Evolutionary conservation across 768 basidiomycete genomes (phyloP).

Genomic region (Kwoniella heveanensis): DNA sequence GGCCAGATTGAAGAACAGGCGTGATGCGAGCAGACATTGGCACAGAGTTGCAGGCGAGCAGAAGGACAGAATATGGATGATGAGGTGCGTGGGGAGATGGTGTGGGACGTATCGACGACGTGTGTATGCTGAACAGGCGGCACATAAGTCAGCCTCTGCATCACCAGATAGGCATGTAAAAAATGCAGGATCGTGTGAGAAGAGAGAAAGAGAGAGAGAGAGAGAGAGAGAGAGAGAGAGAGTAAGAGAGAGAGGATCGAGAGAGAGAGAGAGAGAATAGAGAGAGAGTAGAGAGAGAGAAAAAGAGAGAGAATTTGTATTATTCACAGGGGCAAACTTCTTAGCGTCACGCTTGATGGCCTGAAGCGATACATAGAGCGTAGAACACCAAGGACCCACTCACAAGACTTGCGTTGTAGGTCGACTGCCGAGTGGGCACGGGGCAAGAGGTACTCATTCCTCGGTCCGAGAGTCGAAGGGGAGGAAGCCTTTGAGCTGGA

Average conservation of each 20-base stretch:
- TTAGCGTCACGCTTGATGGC: too few relatives aligned
- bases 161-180: too few relatives aligned
- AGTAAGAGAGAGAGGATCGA: too few relatives aligned
- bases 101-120: conserved; percentile 7
- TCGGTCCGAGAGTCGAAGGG: background rate
- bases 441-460: conserved; percentile 1
- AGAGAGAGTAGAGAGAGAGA: too few relatives aligned
- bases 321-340: too few relatives aligned
- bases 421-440: background rate
- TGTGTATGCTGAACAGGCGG: conserved; percentile 11
- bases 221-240: too few relatives aligned
- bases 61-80: conserved; percentile 24
- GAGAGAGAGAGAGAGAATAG: too few relatives aligned
- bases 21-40: conserved; percentile 23
- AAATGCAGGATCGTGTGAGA: too few relatives aligned
- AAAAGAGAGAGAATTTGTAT: too few relatives aligned
- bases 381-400: too few relatives aligned
- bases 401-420: background rate
- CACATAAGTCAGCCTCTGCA: background rate
- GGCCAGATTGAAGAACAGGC: conserved; percentile 20
- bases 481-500: background rate
- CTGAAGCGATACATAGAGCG: too few relatives aligned
- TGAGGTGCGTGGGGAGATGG: conserved; percentile 20
- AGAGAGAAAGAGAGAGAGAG: too few relatives aligned
- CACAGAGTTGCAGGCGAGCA: conserved; percentile 9